These are phyloP conservation scores for Quercus aquifolioides DNA, from an alignment of 306 rosid species.

Conservation along the genomic window DNA sequence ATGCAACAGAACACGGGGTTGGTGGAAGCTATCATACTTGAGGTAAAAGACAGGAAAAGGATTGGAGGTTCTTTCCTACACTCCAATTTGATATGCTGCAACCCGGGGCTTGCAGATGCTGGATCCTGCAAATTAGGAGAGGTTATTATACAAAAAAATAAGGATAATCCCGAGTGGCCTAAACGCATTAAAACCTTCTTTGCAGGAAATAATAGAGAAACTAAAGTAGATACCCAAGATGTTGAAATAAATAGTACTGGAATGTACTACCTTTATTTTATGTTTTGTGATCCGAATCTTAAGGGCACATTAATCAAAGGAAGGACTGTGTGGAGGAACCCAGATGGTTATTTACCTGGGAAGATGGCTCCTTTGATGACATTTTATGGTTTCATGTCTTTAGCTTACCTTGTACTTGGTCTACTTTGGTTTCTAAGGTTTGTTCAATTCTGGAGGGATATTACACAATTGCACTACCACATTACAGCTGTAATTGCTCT, in stretches of 20 bases:
- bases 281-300: conserved; percentile 71
- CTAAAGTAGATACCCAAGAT: conserved; percentile 28
- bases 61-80: conserved; percentile 69
- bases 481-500: conserved; percentile 85
- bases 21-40: conserved; percentile 77
- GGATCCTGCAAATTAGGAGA: conserved; percentile 63
- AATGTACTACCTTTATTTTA: conserved; percentile 89
- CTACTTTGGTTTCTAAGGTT: conserved; percentile 80
- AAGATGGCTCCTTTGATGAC: conserved; percentile 89
- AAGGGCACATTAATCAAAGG: conserved; percentile 70
- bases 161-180: conserved; percentile 46
- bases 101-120: conserved; percentile 30
- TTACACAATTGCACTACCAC: conserved; percentile 77
- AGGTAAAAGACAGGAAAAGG: conserved; percentile 66
- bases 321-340: conserved; percentile 86
- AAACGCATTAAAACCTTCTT: conserved; percentile 63
- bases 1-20: conserved; percentile 82
- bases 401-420: conserved; percentile 77
- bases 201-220: conserved; percentile 40
- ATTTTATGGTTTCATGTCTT: conserved; percentile 75
- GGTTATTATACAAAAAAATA: conserved; percentile 60
- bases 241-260: conserved; percentile 60
- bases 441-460: conserved; percentile 81
- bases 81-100: conserved; percentile 66
- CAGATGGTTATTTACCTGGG: conserved; percentile 80